Base-by-base conservation (phyloP, 2,329 filamentous ascomycete genomes). In the Talaromyces sp. region DNA sequence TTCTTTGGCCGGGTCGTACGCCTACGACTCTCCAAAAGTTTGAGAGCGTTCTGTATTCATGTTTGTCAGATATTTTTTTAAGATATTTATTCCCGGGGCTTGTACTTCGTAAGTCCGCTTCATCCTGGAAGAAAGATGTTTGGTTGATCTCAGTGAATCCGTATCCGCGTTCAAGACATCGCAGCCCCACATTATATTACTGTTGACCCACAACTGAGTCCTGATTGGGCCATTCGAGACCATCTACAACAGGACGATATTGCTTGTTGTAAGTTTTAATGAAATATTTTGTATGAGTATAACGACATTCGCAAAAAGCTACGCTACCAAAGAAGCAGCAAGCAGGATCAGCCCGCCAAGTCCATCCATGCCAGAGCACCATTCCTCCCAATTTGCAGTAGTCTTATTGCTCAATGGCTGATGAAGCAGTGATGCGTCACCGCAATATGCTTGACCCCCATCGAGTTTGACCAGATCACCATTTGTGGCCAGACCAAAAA, bases 271-370 rank as follows among this genome's bases (percentile, higher is more conserved):
- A 32, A 2, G 31, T 32, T 1, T 10, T 11, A 32, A 32, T 2
- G 10, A 12, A 38, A 17, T 38, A 12, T 6, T 38, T 38, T 17
- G 5, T 17, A 17, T 12, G 3, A 38, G 12, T 14, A 38, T 38
- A 38, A 38, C 2, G 6, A 17, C 14, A 35, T 35, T 17, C 12
- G 24, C 17, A 31, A 19, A 53, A 35, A 27, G 41, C 29, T 21
- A 60, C 21, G 24, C 46, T n/a, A 65, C 46, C 35, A 66, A 59
- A 58, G 74, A 76, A 66, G 78, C 77, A 68, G 75, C 74, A 67
- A 80, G 73, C 75, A 80, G 76, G 19, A 80, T 69, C 62, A 81
- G 68, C 3, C 71, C 73, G 14, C 78, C 78, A 63, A 81, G 66
- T 31, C 72, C 72, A 72, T 80, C 78, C 74, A 79, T 79, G 3